phyloP scores from a whole-genome alignment of 306 rosid genomes.

The Sphenostylis stenocarpa region DNA sequence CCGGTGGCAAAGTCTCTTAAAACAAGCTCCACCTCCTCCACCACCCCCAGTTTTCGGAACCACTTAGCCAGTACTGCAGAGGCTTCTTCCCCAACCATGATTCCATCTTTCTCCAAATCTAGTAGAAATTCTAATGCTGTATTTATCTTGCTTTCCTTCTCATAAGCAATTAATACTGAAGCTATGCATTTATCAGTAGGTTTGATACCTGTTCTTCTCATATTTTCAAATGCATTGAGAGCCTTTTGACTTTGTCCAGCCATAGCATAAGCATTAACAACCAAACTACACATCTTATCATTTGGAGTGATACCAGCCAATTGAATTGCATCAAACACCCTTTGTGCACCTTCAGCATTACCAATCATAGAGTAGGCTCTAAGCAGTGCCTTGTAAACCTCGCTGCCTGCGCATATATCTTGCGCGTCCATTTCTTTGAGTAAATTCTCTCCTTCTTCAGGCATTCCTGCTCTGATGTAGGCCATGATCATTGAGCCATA shows the following conservation, averaged over 20 bases:
- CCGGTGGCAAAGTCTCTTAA: constrained; percentile 61
- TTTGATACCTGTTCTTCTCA: constrained; percentile 69
- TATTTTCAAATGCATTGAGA: constrained; percentile 63
- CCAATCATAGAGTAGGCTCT: constrained; percentile 71
- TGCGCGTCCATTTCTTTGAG: constrained; percentile 72
- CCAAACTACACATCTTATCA: constrained; percentile 67
- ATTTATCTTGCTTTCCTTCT: constrained; percentile 64
- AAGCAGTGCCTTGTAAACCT: constrained; percentile 86
- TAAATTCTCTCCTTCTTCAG: constrained; percentile 63
- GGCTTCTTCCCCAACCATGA: constrained; percentile 71
- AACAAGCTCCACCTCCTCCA: constrained; percentile 74
- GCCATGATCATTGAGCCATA: constrained; percentile 91
- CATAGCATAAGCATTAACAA: constrained; percentile 64
- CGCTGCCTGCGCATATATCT: constrained; percentile 74
- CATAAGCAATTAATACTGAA: constrained; percentile 60
- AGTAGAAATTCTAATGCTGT: constrained; percentile 66
- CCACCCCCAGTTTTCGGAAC: constrained; percentile 80
- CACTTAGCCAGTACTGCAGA: constrained; percentile 67
- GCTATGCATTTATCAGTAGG: constrained; percentile 81
- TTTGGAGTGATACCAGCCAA: constrained; percentile 76
- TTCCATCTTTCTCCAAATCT: constrained; percentile 65
- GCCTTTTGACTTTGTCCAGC: constrained; percentile 70
- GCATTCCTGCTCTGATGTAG: constrained; percentile 79
- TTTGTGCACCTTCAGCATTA: constrained; percentile 75
- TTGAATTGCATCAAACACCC: constrained; percentile 83